These are phyloP conservation scores for Bauhinia variegata DNA, from an alignment of 306 rosid genomes.

Conservation along the genomic window DNA sequence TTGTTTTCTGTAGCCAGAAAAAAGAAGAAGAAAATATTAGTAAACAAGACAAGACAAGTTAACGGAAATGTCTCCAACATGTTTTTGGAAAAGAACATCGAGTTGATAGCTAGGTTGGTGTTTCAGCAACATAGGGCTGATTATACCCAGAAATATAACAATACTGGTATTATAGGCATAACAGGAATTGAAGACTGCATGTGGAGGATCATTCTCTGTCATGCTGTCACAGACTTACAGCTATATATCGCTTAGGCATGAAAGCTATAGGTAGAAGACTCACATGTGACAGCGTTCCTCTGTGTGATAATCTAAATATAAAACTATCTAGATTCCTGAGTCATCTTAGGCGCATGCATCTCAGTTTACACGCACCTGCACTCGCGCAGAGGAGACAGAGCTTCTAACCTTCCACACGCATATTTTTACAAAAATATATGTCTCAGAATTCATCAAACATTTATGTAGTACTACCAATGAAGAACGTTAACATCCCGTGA, in stretches of 20 bases:
- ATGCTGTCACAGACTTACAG: background rate
- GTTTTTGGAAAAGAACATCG: background rate
- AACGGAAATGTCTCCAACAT: background rate
- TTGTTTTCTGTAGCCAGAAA: too few species aligned
- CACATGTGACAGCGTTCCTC: slow-evolving; percentile 1
- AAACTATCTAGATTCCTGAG: slow-evolving; percentile 18
- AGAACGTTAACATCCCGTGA: slow-evolving; percentile 18
- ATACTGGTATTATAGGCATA: too few species aligned
- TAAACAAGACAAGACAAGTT: too few species aligned
- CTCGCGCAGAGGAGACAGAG: slow-evolving; percentile 27
- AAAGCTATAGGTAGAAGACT: background rate
- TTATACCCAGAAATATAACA: slow-evolving; percentile 3
- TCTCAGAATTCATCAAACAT: slow-evolving; percentile 43
- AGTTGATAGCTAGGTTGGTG: too few species aligned
- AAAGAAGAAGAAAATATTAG: too few species aligned
- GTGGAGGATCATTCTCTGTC: slow-evolving; percentile 8
- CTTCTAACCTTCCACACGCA: slow-evolving; percentile 54
- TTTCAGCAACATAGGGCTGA: background rate
- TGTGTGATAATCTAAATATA: slow-evolving; percentile 19
- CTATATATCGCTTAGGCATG: slow-evolving; percentile 31
- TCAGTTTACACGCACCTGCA: slow-evolving; percentile 8
- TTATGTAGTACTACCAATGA: slow-evolving; percentile 35
- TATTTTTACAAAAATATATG: slow-evolving; percentile 55
- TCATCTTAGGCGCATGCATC: slow-evolving; percentile 38
- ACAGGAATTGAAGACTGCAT: too few species aligned